Percentiles rank a stretch among this genome's conserved stretches.
Conservation (phyloP, 2,329 filamentous ascomycete species). For the Ilyonectria robusta region DNA sequence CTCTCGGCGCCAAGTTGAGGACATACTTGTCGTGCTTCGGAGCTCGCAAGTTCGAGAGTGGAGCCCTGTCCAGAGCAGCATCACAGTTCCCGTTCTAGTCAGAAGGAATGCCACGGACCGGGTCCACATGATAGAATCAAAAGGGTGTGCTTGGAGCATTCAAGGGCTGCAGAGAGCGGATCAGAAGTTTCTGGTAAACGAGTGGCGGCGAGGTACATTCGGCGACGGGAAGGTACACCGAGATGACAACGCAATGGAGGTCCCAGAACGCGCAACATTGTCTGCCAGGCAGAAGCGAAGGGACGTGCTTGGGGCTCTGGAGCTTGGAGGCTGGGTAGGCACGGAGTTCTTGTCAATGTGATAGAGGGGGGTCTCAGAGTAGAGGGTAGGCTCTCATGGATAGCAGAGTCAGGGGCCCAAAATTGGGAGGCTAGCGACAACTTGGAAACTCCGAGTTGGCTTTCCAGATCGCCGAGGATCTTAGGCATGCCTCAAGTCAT, state of each 20-base stretch:
- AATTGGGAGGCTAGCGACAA: not conserved
- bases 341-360: not conserved
- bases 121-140: not conserved
- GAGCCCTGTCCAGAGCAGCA: slow-evolving; percentile 4
- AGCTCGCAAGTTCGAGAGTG: slow-evolving; percentile 11
- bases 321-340: not conserved
- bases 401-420: no score
- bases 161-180: not conserved
- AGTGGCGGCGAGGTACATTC: not conserved
- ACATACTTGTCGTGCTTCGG: slow-evolving; percentile 8
- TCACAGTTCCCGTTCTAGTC: slow-evolving; percentile 1
- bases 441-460: no score
- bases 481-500: not conserved
- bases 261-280: not conserved
- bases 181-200: not conserved
- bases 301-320: not conserved
- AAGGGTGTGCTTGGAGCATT: slow-evolving; percentile 11
- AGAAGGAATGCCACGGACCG: not conserved
- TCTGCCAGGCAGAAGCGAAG: not conserved
- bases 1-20: slow-evolving; percentile 1
- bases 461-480: not conserved
- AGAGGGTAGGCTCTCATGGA: no score
- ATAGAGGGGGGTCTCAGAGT: not conserved
- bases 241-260: not conserved
- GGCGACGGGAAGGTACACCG: not conserved